Evolutionary conservation across 345 rosid species (phyloP).

Genomic region (Gossypium bickii): DNA sequence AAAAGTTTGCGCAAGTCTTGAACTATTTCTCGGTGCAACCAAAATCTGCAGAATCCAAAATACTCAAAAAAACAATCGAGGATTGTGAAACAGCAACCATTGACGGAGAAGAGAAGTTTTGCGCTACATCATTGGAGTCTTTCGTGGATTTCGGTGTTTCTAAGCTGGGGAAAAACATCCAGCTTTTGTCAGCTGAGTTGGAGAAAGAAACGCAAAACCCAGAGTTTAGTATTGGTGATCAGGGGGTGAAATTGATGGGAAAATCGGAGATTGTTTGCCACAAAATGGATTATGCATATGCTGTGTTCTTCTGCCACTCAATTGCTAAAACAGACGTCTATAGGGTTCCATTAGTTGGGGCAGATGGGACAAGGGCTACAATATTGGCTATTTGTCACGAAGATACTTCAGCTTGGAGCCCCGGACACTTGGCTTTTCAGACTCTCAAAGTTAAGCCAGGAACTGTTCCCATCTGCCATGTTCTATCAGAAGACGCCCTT

Average conservation of each 20-base stretch:
- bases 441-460: neutral
- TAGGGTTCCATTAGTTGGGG: neutral
- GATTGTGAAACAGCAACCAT: neutral
- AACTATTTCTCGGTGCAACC: neutral
- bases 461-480: neutral
- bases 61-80: neutral
- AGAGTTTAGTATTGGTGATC: neutral
- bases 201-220: neutral
- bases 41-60: neutral
- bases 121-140: conserved; percentile 8
- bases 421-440: neutral
- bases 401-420: neutral
- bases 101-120: neutral
- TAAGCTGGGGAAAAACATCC: neutral
- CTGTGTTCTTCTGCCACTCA: conserved; percentile 3
- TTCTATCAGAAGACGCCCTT: neutral
- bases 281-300: conserved; percentile 7
- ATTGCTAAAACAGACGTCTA: conserved; percentile 4
- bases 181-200: neutral
- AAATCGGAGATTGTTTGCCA: neutral
- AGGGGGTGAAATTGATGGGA: neutral
- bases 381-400: neutral
- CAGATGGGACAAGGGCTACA: neutral
- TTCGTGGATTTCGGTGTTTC: conserved; percentile 5
- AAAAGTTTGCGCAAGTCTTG: neutral